Conservation (phyloP, 371 early-diverging fungal genomes). For the Rhizopus arrhizus region DNA sequence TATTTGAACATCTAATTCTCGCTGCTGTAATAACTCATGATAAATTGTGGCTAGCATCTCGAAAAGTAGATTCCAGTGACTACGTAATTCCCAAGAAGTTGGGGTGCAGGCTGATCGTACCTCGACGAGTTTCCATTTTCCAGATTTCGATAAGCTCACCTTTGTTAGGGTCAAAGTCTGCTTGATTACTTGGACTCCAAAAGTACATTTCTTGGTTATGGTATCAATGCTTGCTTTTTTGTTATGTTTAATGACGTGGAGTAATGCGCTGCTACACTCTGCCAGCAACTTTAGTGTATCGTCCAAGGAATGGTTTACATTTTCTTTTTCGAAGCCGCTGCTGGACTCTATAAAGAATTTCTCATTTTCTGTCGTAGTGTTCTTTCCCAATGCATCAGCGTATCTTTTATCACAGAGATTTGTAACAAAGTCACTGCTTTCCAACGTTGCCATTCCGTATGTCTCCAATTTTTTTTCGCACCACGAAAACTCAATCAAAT, state of each 20-base stretch:
- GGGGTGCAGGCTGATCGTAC: neutral
- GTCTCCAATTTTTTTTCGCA: conserved; percentile 12
- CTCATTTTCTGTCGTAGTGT: neutral
- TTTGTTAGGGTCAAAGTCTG: conserved; percentile 4
- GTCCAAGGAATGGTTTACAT: conserved; percentile 8
- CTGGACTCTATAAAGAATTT: conserved; percentile 5
- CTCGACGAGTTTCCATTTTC: conserved; percentile 9
- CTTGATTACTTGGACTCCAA: conserved; percentile 5
- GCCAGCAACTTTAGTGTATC: conserved; percentile 17
- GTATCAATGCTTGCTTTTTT: conserved; percentile 2
- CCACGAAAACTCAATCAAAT: conserved; percentile 5
- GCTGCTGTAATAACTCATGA: conserved; percentile 17
- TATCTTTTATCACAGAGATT: neutral
- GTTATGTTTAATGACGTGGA: neutral
- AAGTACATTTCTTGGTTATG: conserved; percentile 1
- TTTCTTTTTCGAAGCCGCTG: conserved; percentile 15
- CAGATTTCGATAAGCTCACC: neutral
- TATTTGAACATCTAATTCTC: conserved; percentile 8
- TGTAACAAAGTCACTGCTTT: neutral
- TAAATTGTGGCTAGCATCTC: conserved; percentile 21
- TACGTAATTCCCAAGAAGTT: conserved; percentile 15
- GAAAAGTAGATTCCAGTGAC: conserved; percentile 12
- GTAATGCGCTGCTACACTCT: conserved; percentile 12
- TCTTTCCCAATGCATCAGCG: conserved; percentile 5
- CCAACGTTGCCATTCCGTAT: neutral